These are phyloP conservation scores for Citrus mangshanensis DNA, from an alignment of 345 rosid species.

Conservation along the genomic window DNA sequence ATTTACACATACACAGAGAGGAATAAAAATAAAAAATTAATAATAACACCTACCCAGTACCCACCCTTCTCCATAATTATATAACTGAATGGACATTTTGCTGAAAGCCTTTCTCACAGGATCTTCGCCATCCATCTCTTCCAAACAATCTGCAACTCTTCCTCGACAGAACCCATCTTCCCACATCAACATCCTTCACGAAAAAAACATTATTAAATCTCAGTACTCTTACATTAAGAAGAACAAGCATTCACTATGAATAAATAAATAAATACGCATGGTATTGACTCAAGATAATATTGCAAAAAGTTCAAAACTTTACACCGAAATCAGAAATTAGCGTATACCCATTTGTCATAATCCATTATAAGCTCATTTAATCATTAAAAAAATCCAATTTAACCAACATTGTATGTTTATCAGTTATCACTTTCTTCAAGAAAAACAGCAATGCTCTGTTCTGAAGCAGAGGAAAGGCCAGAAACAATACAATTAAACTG, in stretches of 20 bases:
- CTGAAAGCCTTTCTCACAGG: conserved; percentile 97
- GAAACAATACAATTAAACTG: neutral
- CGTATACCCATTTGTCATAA: conserved; percentile 10
- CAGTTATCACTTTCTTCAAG: conserved; percentile 1
- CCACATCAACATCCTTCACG: conserved; percentile 98
- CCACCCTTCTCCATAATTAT: conserved; percentile 99
- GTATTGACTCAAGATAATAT: neutral
- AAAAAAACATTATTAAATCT: neutral
- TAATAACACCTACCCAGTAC: conserved; percentile 88
- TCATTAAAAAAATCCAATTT: neutral
- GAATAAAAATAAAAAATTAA: conserved; percentile 12
- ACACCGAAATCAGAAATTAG: neutral
- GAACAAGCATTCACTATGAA: neutral
- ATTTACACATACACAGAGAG: neutral
- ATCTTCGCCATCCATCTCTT: conserved; percentile 87
- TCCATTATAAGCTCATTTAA: neutral
- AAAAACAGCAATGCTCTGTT: conserved; percentile 15
- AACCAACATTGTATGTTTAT: neutral
- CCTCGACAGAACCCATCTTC: conserved; percentile 98
- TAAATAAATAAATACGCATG: neutral
- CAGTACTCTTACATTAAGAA: neutral
- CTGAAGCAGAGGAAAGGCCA: conserved; percentile 14
- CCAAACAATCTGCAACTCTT: conserved; percentile 68
- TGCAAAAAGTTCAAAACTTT: neutral
- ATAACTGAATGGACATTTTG: conserved; percentile 99